A percentile compares a stretch with the other conserved stretches of the same genome.
phyloP scores from a whole-genome alignment of 2,329 filamentous ascomycete species.

The Trichophyton benhamiae region DNA sequence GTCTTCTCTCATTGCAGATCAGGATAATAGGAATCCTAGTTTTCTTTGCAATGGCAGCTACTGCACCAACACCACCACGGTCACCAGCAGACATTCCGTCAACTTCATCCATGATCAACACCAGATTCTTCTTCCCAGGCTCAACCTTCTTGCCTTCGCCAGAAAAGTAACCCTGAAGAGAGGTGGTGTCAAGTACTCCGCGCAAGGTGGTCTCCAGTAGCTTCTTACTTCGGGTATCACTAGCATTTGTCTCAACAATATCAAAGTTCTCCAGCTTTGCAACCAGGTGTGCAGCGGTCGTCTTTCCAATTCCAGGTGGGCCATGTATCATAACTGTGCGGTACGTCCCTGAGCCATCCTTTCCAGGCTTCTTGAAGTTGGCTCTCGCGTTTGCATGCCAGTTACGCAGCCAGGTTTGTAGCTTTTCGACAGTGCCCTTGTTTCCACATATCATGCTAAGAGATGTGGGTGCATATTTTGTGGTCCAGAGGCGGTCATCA shows the following conservation, averaged over 20 bases:
- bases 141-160: constrained; percentile 72
- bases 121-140: constrained; percentile 74
- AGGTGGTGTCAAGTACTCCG: constrained; percentile 88
- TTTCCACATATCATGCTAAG: constrained; percentile 90
- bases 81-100: constrained; percentile 98
- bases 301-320: constrained; percentile 93
- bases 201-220: constrained; percentile 78
- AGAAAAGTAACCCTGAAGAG: constrained; percentile 80
- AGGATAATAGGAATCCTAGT: constrained; percentile 89
- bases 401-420: constrained; percentile 73
- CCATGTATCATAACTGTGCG: constrained; percentile 92
- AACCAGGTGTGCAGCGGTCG: constrained; percentile 86
- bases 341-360: constrained; percentile 70
- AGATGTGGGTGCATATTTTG: constrained; percentile 81
- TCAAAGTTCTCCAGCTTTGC: constrained; percentile 90
- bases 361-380: constrained; percentile 68
- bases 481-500: constrained; percentile 70
- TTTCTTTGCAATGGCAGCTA: constrained; percentile 91
- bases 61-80: constrained; percentile 82
- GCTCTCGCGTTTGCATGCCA: constrained; percentile 70
- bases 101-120: constrained; percentile 97
- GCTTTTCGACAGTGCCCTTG: constrained; percentile 76
- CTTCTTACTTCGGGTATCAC: constrained; percentile 91
- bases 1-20: constrained; percentile 87
- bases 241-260: constrained; percentile 88